Percentiles rank a stretch among this genome's conserved stretches.
Evolutionary conservation across 1,284 basidiomycete species (phyloP).

Genomic region (Ceratobasidium sp.): DNA sequence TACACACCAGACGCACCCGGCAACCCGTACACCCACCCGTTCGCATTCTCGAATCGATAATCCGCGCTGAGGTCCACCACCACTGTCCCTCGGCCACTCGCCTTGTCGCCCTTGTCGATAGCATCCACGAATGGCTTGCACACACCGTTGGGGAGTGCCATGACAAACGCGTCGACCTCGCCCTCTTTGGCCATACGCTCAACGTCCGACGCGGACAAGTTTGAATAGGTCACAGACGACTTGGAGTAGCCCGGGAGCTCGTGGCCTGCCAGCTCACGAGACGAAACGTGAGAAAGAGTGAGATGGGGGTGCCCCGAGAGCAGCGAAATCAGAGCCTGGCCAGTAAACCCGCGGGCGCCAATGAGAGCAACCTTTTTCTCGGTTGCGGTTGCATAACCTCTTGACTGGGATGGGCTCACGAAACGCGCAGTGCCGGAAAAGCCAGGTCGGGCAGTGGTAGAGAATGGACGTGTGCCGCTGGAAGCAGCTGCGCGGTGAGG

Average conservation of each 20-base stretch:
- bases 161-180: constrained; percentile 95
- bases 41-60: constrained; percentile 81
- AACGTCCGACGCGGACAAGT: constrained; percentile 78
- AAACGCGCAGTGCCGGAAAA: constrained; percentile 49
- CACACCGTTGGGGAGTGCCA: constrained; percentile 97
- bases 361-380: constrained; percentile 93
- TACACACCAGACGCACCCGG: constrained; percentile 76
- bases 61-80: constrained; percentile 95
- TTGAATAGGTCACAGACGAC: constrained; percentile 74
- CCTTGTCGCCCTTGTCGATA: constrained; percentile 74
- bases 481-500: constrained; percentile 58
- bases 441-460: constrained; percentile 67
- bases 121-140: constrained; percentile 99
- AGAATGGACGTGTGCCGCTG: constrained; percentile 64
- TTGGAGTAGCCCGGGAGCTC: constrained; percentile 86
- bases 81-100: constrained; percentile 68
- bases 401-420: constrained; percentile 55
- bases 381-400: constrained; percentile 58
- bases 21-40: constrained; percentile 95
- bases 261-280: constrained; percentile 89
- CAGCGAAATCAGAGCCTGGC: constrained; percentile 86
- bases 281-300: constrained; percentile 92
- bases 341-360: constrained; percentile 95
- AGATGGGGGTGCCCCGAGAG: constrained; percentile 88
- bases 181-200: constrained; percentile 85